A percentile compares a stretch with the other conserved stretches of the same genome.
These are phyloP conservation scores for Exutisphaerella laricina DNA, from an alignment of 2,329 filamentous ascomycete genomes.

Conservation along the genomic window DNA sequence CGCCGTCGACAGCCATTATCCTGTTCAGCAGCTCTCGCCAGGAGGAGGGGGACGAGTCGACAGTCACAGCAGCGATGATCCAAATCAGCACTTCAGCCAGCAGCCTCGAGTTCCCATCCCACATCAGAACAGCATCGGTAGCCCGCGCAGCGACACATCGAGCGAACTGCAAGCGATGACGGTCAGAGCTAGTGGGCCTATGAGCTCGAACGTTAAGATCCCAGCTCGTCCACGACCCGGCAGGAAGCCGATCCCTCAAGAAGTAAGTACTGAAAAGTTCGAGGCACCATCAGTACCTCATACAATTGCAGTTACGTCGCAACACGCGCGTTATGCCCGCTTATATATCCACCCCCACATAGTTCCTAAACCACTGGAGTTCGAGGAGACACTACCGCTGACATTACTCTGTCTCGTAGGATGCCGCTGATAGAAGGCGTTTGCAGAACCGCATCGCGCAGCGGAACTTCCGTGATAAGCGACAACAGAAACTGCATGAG, in stretches of 20 bases:
- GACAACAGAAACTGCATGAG: constrained; percentile 55
- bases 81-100: neutral
- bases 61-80: constrained; percentile 5
- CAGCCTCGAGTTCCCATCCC: constrained; percentile 2
- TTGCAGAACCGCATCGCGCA: constrained; percentile 91
- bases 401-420: too few species aligned
- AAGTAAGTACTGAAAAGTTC: too few species aligned
- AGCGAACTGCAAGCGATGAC: constrained; percentile 11
- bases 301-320: too few species aligned
- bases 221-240: constrained; percentile 59
- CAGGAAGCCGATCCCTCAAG: constrained; percentile 68
- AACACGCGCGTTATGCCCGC: too few species aligned
- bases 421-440: constrained; percentile 87
- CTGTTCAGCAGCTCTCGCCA: neutral
- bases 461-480: constrained; percentile 79
- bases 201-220: constrained; percentile 35
- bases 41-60: neutral
- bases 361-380: too few species aligned
- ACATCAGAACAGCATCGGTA: neutral
- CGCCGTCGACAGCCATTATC: neutral
- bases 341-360: too few species aligned
- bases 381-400: too few species aligned
- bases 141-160: constrained; percentile 4
- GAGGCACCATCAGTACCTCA: too few species aligned
- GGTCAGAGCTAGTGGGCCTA: constrained; percentile 30